A percentile compares a stretch with the other conserved stretches of the same genome.
phyloP scores from a whole-genome alignment of 495 filamentous ascomycete species.

The Neurospora sp. region DNA sequence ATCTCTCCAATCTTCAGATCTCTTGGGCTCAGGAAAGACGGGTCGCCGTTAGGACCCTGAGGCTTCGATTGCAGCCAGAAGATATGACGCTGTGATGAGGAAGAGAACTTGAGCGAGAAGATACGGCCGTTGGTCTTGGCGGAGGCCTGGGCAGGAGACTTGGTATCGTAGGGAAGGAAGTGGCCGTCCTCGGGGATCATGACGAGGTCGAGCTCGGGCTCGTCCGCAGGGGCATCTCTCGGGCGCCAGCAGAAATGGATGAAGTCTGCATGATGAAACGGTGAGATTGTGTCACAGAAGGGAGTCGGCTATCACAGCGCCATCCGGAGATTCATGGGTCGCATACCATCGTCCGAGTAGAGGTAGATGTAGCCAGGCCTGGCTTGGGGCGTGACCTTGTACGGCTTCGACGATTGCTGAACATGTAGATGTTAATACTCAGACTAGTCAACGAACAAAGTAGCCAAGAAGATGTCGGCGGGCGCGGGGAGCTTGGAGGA shows the following conservation, averaged over 20 bases:
- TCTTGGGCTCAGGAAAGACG: conserved; percentile 67
- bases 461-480: neutral
- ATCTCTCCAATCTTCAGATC: conserved; percentile 76
- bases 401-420: conserved; percentile 49
- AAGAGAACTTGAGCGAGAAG: conserved; percentile 87
- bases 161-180: conserved; percentile 67
- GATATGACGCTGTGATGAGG: conserved; percentile 81
- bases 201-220: conserved; percentile 72
- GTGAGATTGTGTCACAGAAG: conserved; percentile 10
- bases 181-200: conserved; percentile 84
- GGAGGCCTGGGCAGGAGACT: conserved; percentile 35
- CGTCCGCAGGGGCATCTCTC: conserved; percentile 40
- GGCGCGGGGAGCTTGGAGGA: neutral
- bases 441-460: neutral
- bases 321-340: neutral
- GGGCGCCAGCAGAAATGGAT: conserved; percentile 94
- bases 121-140: conserved; percentile 78
- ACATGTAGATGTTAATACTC: conserved; percentile 1
- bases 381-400: conserved; percentile 55
- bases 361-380: conserved; percentile 87
- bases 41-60: conserved; percentile 63
- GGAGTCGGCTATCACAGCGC: neutral
- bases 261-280: conserved; percentile 45
- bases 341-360: conserved; percentile 77
- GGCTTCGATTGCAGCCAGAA: conserved; percentile 93